Evolutionary conservation across 331 rosid species (phyloP).

Genomic region (Ulmus americana): DNA sequence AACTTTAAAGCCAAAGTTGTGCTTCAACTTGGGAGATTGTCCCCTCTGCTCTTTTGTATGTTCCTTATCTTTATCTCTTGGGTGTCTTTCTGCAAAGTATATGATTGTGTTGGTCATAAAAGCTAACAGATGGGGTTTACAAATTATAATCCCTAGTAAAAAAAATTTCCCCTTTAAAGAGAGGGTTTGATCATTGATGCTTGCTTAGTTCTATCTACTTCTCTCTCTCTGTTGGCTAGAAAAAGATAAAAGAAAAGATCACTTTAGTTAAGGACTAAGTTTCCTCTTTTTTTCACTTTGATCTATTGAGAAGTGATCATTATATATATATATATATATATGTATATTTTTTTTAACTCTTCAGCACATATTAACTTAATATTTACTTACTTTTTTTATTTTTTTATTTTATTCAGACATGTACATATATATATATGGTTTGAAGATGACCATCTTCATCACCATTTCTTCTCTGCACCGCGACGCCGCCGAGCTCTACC

Average conservation of each 20-base stretch:
- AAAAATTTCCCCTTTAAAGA: too few relatives aligned
- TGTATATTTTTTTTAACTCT: too few relatives aligned
- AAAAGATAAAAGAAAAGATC: neutral
- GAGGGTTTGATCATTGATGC: neutral
- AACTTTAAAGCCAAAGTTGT: constrained; percentile 42
- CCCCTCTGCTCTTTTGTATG: constrained; percentile 34
- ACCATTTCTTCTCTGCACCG: too few relatives aligned
- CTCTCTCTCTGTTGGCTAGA: neutral
- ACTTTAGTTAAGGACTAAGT: constrained; percentile 7
- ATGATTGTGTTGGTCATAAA: constrained; percentile 22
- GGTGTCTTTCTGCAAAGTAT: constrained; percentile 20
- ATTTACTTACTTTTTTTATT: too few relatives aligned
- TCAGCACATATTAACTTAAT: too few relatives aligned
- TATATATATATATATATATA: too few relatives aligned
- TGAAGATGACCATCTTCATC: too few relatives aligned
- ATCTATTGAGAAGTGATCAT: too few relatives aligned
- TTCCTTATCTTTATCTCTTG: constrained; percentile 23
- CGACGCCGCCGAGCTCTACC: too few relatives aligned
- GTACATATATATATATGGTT: too few relatives aligned
- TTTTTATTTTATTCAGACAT: too few relatives aligned
- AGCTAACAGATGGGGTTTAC: neutral
- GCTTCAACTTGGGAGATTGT: constrained; percentile 37
- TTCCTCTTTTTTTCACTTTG: neutral
- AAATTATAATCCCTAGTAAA: constrained; percentile 1
- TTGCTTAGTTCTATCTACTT: neutral